Percentiles rank a stretch among this genome's conserved stretches.
Conservation (phyloP, 1,139 yeast genomes). For the Yamadazyma atmosphaerica region DNA sequence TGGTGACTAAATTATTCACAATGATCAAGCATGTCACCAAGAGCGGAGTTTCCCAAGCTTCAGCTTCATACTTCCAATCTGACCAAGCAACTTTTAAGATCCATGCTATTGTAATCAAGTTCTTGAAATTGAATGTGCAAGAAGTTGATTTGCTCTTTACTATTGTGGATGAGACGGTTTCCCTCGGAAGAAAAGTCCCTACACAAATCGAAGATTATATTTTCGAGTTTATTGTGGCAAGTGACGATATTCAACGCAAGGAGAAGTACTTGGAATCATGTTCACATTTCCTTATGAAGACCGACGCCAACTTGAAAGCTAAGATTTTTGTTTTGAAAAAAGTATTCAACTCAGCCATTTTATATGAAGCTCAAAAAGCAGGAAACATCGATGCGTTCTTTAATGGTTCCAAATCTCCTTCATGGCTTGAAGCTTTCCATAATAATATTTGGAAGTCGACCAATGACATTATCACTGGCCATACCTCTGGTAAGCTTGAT, state of each 20-base stretch:
- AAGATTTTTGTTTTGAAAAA: conserved; percentile 64
- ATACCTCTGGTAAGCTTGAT: conserved; percentile 72
- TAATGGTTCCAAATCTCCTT: conserved; percentile 32
- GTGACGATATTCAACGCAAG: conserved; percentile 47
- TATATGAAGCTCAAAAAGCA: conserved; percentile 56
- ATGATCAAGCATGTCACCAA: conserved; percentile 32
- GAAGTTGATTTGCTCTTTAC: conserved; percentile 42
- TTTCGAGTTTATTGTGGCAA: conserved; percentile 55
- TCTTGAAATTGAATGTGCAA: conserved; percentile 34
- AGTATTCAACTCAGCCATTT: conserved; percentile 65
- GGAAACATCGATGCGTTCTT: conserved; percentile 55
- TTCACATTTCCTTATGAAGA: conserved; percentile 47
- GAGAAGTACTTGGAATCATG: conserved; percentile 54
- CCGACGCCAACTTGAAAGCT: conserved; percentile 47
- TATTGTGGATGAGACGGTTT: conserved; percentile 50
- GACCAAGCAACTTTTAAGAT: conserved; percentile 68
- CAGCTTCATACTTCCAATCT: conserved; percentile 70
- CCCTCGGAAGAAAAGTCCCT: conserved; percentile 48
- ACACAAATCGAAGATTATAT: conserved; percentile 56
- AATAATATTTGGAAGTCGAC: conserved; percentile 72
- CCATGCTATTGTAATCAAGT: conserved; percentile 55
- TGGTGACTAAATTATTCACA: conserved; percentile 48
- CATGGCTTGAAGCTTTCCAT: conserved; percentile 67
- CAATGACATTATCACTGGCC: conserved; percentile 53
- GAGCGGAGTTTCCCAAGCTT: conserved; percentile 42